Conservation (phyloP, 257 asterid genomes). For the Solanum rostratum region DNA sequence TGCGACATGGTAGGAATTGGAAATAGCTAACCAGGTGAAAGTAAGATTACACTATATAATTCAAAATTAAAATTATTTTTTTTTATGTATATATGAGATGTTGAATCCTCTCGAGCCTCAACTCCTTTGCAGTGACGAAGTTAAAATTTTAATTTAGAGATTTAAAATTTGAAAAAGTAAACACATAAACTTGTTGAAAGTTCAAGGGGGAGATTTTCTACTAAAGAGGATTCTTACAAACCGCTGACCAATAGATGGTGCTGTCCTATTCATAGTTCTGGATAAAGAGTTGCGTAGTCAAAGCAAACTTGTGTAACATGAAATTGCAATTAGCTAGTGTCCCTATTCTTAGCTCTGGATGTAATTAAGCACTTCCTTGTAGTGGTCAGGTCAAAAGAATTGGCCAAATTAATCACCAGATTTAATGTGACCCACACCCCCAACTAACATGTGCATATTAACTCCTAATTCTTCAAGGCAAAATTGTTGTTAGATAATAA, state of each 20-base stretch:
- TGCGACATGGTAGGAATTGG: neutral
- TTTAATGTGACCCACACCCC: neutral
- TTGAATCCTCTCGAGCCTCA: too few relatives aligned
- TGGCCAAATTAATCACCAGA: neutral
- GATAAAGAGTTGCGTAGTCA: neutral
- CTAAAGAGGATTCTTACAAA: rapidly evolving
- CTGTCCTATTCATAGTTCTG: too few relatives aligned
- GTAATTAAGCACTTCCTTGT: neutral
- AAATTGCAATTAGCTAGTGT: neutral
- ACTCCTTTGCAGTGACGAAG: too few relatives aligned
- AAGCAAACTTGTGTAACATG: neutral
- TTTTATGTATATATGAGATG: too few relatives aligned
- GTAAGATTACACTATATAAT: neutral
- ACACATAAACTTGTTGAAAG: too few relatives aligned
- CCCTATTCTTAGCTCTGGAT: neutral
- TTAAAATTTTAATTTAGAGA: rapidly evolving
- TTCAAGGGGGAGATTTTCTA: too few relatives aligned
- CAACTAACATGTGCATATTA: neutral
- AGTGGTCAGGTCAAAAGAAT: neutral
- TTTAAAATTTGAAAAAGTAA: too few relatives aligned
- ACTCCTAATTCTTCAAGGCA: neutral
- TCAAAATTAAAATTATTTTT: too few relatives aligned
- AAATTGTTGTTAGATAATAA: too few relatives aligned
- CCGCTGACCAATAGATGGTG: too few relatives aligned
- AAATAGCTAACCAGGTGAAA: neutral